These are phyloP conservation scores for Garcia nutans DNA, from an alignment of 345 rosid genomes.

Conservation along the genomic window DNA sequence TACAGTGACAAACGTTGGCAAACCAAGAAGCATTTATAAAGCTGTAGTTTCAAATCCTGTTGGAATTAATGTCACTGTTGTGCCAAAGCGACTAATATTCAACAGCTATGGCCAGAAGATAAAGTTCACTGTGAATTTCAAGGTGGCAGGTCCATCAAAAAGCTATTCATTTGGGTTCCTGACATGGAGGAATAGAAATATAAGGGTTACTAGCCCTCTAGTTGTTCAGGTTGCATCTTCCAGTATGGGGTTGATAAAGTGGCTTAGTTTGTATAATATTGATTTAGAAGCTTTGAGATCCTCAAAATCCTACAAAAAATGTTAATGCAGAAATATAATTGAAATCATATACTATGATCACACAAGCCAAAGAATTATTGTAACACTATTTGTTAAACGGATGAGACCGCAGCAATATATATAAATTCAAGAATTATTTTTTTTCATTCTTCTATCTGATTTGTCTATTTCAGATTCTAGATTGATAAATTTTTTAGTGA, in stretches of 20 bases:
- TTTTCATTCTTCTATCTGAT: neutral
- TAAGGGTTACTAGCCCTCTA: slow-evolving; percentile 42
- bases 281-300: slow-evolving; percentile 10
- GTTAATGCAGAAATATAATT: neutral
- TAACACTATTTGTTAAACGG: neutral
- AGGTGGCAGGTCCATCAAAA: slow-evolving; percentile 38
- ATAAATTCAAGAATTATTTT: neutral
- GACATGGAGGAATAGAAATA: slow-evolving; percentile 44
- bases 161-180: slow-evolving; percentile 48
- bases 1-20: slow-evolving; percentile 49
- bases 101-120: slow-evolving; percentile 45
- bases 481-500: neutral
- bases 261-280: slow-evolving; percentile 10
- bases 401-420: neutral
- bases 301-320: neutral
- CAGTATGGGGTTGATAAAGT: slow-evolving; percentile 26
- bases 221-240: slow-evolving; percentile 41
- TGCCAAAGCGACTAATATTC: slow-evolving; percentile 37
- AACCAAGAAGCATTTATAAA: slow-evolving; percentile 36
- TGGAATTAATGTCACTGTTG: slow-evolving; percentile 44
- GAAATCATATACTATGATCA: neutral
- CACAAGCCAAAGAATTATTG: neutral
- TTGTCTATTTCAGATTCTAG: neutral
- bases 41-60: slow-evolving; percentile 40
- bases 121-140: slow-evolving; percentile 42